Percentiles rank a stretch among this genome's conserved stretches.
Conservation (phyloP, 2,329 filamentous ascomycete genomes). For the Penicillium sp. region DNA sequence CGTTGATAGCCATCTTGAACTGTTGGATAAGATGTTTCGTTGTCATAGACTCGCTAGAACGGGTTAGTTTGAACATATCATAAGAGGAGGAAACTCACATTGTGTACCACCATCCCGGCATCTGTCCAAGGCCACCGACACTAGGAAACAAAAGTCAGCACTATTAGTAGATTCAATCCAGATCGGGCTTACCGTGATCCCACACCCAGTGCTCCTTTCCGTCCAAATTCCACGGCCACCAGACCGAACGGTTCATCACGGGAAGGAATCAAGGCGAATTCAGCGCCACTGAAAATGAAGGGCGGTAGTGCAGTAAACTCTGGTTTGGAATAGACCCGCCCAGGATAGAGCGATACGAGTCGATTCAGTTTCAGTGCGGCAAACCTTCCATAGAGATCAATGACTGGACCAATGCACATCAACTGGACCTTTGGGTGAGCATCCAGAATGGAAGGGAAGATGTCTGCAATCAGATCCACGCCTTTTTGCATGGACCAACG, state of each 20-base stretch:
- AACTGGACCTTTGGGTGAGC: constrained; percentile 65
- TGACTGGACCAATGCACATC: constrained; percentile 68
- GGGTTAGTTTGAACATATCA: constrained; percentile 1
- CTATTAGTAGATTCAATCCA: neutral
- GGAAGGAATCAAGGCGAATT: constrained; percentile 72
- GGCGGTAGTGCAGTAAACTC: constrained; percentile 70
- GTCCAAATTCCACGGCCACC: constrained; percentile 71
- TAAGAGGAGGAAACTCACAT: constrained; percentile 43
- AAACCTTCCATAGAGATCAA: constrained; percentile 72
- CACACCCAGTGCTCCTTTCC: constrained; percentile 70
- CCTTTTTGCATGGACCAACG: constrained; percentile 74
- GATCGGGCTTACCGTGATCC: constrained; percentile 56
- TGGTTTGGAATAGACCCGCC: constrained; percentile 69
- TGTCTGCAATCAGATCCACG: constrained; percentile 70
- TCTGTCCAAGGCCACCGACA: constrained; percentile 70
- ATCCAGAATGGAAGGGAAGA: constrained; percentile 68
- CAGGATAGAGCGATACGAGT: constrained; percentile 70
- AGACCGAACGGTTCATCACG: constrained; percentile 72
- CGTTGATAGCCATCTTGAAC: constrained; percentile 69
- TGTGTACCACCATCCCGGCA: constrained; percentile 76
- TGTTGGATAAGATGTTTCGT: constrained; percentile 68
- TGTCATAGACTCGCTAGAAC: constrained; percentile 61
- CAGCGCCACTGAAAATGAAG: constrained; percentile 70
- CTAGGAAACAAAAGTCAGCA: constrained; percentile 1
- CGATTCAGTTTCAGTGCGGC: constrained; percentile 68